phyloP scores from a whole-genome alignment of 371 early-diverging fungal genomes.

The Mucor saturninus region DNA sequence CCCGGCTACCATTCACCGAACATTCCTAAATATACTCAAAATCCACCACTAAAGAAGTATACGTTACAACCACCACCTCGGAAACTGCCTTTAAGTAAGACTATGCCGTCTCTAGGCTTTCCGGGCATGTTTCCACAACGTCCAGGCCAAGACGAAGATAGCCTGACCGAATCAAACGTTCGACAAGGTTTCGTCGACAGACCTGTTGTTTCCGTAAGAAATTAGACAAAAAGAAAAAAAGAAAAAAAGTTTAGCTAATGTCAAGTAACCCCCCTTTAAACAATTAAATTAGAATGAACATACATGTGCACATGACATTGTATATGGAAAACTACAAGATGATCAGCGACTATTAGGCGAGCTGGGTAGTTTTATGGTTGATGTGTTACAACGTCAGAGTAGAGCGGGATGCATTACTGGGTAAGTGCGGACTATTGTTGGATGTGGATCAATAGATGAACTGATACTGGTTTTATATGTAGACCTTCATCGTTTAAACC shows the following conservation, averaged over 20 bases:
- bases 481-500: slow-evolving; percentile 62
- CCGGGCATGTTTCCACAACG: slow-evolving; percentile 76
- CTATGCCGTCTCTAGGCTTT: slow-evolving; percentile 58
- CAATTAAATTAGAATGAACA: slow-evolving; percentile 43
- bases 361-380: slow-evolving; percentile 62
- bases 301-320: slow-evolving; percentile 57
- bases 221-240: neutral
- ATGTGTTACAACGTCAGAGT: slow-evolving; percentile 59
- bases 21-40: slow-evolving; percentile 30
- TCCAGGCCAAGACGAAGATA: slow-evolving; percentile 64
- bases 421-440: slow-evolving; percentile 27
- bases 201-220: slow-evolving; percentile 54
- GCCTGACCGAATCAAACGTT: slow-evolving; percentile 68
- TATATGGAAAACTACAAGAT: slow-evolving; percentile 53
- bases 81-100: slow-evolving; percentile 48
- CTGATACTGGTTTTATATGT: neutral
- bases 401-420: slow-evolving; percentile 57
- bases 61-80: slow-evolving; percentile 54
- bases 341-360: slow-evolving; percentile 58
- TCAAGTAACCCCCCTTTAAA: neutral
- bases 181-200: slow-evolving; percentile 73
- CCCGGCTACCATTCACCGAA: slow-evolving; percentile 55
- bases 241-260: neutral
- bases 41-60: slow-evolving; percentile 52
- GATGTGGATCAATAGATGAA: neutral